Percentiles rank a stretch among this genome's conserved stretches.
These are phyloP conservation scores for Acanthamoeba lenticulata DNA, from an alignment of 208 protist species.

Conservation along the genomic window DNA sequence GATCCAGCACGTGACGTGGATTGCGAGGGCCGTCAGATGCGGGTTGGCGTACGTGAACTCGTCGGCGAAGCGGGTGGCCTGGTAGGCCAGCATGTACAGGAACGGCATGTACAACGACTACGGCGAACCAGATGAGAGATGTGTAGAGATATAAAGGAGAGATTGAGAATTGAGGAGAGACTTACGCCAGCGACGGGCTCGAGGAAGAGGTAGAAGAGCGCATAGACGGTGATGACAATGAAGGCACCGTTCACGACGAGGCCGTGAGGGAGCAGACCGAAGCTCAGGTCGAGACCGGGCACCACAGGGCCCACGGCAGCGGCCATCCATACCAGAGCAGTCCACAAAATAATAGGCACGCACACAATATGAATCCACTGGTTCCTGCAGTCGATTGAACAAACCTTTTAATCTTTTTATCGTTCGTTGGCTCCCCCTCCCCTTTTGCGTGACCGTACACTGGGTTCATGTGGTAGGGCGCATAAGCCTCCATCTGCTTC, in stretches of 20 bases:
- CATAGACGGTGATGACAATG: slow-evolving; percentile 15
- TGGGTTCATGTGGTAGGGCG: slow-evolving; percentile 86
- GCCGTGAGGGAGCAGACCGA: background rate
- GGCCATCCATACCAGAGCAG: slow-evolving; percentile 82
- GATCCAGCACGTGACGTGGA: slow-evolving; percentile 64
- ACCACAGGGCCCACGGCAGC: background rate
- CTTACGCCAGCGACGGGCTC: slow-evolving; percentile 61
- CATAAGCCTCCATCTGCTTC: slow-evolving; percentile 88
- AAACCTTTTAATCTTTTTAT: background rate
- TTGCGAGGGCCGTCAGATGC: background rate
- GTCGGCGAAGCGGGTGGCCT: background rate
- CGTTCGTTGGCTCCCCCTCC: background rate
- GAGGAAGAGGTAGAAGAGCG: slow-evolving; percentile 57
- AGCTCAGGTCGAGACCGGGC: background rate
- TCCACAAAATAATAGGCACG: slow-evolving; percentile 88
- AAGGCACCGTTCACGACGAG: slow-evolving; percentile 70
- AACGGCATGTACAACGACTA: slow-evolving; percentile 17
- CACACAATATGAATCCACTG: slow-evolving; percentile 89
- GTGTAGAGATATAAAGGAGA: background rate
- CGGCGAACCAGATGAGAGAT: background rate
- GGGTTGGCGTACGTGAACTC: background rate
- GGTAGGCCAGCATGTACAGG: slow-evolving; percentile 20
- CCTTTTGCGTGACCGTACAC: background rate
- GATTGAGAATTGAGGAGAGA: background rate
- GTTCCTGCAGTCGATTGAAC: slow-evolving; percentile 81